Evolutionary conservation across 2,329 filamentous ascomycete genomes (phyloP).

Genomic region (Clonostachys rosea): DNA sequence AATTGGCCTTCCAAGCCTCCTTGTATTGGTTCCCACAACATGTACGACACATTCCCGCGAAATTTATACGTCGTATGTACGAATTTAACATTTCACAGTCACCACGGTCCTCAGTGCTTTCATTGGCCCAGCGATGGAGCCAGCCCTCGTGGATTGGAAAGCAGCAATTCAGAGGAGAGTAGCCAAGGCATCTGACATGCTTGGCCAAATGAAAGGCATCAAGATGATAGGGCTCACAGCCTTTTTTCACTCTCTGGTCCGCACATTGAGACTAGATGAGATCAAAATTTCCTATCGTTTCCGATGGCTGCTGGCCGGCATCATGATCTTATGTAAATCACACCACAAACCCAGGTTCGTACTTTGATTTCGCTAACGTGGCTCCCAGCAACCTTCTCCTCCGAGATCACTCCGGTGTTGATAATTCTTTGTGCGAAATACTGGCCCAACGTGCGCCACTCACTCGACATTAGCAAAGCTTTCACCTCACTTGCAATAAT

Average conservation of each 20-base stretch:
- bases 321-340: slow-evolving; percentile 18
- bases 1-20: slow-evolving; percentile 19
- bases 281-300: slow-evolving; percentile 29
- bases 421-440: slow-evolving; percentile 26
- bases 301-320: slow-evolving; percentile 23
- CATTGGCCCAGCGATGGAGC: slow-evolving; percentile 19
- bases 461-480: slow-evolving; percentile 21
- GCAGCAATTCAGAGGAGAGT: slow-evolving; percentile 32
- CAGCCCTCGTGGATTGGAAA: slow-evolving; percentile 28
- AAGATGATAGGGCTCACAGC: slow-evolving; percentile 36
- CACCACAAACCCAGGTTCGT: not conserved
- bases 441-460: slow-evolving; percentile 17
- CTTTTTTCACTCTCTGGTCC: slow-evolving; percentile 21
- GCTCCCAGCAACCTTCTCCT: slow-evolving; percentile 13
- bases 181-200: slow-evolving; percentile 28
- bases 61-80: not conserved
- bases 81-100: slow-evolving; percentile 2
- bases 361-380: not conserved
- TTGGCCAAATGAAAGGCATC: slow-evolving; percentile 33
- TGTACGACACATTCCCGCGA: slow-evolving; percentile 9
- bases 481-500: slow-evolving; percentile 30
- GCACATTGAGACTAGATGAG: slow-evolving; percentile 26
- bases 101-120: slow-evolving; percentile 10
- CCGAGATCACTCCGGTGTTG: slow-evolving; percentile 20
- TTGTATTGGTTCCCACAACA: slow-evolving; percentile 17